These are phyloP conservation scores for Ascochyta fabae DNA, from an alignment of 2,329 filamentous ascomycete genomes.

Conservation along the genomic window DNA sequence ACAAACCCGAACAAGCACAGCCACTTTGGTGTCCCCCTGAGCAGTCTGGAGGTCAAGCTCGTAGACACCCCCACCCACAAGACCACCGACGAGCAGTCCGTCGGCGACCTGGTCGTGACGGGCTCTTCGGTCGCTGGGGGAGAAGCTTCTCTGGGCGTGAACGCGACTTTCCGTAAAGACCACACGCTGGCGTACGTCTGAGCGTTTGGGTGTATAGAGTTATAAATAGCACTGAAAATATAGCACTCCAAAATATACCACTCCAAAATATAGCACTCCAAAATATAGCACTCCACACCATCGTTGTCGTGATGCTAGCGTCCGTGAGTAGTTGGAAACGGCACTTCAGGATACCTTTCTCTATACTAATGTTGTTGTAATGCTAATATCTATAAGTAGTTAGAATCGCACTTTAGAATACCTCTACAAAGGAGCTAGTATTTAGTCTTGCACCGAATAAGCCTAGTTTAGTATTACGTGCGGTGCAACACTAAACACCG, in stretches of 20 bases:
- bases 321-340: too few species aligned
- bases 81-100: slow-evolving; percentile 64
- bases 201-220: neutral
- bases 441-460: too few species aligned
- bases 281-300: neutral
- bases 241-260: neutral
- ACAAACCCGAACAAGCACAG: slow-evolving; percentile 50
- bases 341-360: too few species aligned
- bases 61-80: slow-evolving; percentile 66
- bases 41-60: slow-evolving; percentile 78
- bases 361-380: too few species aligned
- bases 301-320: too few species aligned
- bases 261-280: too few species aligned
- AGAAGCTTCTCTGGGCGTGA: slow-evolving; percentile 68
- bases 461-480: too few species aligned
- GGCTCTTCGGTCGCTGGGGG: slow-evolving; percentile 77
- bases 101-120: slow-evolving; percentile 69
- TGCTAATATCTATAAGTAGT: too few species aligned
- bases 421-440: too few species aligned
- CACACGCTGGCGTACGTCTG: slow-evolving; percentile 69
- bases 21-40: slow-evolving; percentile 85
- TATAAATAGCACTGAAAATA: neutral
- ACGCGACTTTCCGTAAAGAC: slow-evolving; percentile 63
- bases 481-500: too few species aligned
- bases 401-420: too few species aligned